These are phyloP conservation scores for Pouteria glomerata DNA, from an alignment of 148 eudicot species.

Conservation along the genomic window DNA sequence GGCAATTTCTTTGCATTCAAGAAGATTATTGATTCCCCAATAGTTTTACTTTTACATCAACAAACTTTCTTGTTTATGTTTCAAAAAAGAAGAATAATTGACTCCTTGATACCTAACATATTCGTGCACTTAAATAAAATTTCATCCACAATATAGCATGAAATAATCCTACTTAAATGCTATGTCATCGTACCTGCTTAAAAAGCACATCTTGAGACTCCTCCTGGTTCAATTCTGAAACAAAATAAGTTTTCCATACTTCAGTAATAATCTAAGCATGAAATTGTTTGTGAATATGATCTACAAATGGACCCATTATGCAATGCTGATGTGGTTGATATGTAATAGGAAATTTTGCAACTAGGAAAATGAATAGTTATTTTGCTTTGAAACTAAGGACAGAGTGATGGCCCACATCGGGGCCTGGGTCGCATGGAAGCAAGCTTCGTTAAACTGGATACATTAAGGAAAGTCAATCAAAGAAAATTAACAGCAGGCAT, in stretches of 20 bases:
- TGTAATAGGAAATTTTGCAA: not conserved
- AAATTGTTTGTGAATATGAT: not conserved
- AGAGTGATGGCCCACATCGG: not conserved
- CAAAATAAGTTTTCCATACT: constrained; percentile 3
- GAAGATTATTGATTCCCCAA: not conserved
- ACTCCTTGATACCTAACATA: not conserved
- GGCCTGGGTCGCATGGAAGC: not conserved
- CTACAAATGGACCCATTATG: not conserved
- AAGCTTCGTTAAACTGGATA: not conserved
- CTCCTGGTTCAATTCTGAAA: constrained; percentile 71
- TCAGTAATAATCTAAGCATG: not conserved
- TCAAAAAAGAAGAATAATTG: not conserved
- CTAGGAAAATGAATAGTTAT: not conserved
- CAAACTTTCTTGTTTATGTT: not conserved
- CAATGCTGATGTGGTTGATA: no score
- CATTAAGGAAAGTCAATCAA: not conserved
- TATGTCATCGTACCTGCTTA: constrained; percentile 51
- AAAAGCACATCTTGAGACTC: constrained; percentile 79
- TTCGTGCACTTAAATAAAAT: not conserved
- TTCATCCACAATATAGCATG: no score
- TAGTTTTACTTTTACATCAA: not conserved
- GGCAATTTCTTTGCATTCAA: not conserved
- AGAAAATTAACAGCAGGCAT: not conserved
- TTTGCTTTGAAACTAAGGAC: not conserved
- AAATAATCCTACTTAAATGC: not conserved